Percentiles rank a stretch among this genome's conserved stretches.
These are phyloP conservation scores for Teratosphaeria gauchensis DNA, from an alignment of 2,329 filamentous ascomycete species.

Conservation along the genomic window DNA sequence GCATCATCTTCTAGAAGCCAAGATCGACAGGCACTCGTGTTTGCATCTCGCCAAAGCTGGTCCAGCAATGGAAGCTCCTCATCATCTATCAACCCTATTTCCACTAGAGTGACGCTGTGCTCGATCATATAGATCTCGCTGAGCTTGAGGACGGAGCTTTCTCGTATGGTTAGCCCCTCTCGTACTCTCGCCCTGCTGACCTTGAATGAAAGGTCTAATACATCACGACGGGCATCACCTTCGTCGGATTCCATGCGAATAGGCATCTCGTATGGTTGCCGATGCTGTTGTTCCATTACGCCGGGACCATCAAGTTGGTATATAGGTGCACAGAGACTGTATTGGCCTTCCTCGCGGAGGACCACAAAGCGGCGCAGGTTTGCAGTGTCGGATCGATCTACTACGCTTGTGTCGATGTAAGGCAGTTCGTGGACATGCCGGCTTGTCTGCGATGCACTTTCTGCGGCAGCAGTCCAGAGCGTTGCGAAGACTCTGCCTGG, in stretches of 20 bases:
- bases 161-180: neutral
- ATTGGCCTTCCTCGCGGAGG: neutral
- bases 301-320: neutral
- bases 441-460: neutral
- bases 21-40: neutral
- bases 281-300: neutral
- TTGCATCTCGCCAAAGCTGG: neutral
- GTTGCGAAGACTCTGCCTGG: neutral
- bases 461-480: neutral
- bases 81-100: neutral
- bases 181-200: neutral
- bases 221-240: neutral
- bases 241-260: neutral
- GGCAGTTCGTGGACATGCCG: neutral
- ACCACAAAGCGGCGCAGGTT: neutral
- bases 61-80: neutral
- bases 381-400: neutral
- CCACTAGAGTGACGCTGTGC: neutral
- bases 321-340: neutral
- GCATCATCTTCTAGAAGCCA: neutral
- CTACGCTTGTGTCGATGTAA: neutral
- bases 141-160: neutral
- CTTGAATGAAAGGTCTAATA: neutral
- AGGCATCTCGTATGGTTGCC: neutral
- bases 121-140: neutral